These are phyloP conservation scores for Polyporus arcularius DNA, from an alignment of 768 basidiomycete genomes.

Conservation along the genomic window DNA sequence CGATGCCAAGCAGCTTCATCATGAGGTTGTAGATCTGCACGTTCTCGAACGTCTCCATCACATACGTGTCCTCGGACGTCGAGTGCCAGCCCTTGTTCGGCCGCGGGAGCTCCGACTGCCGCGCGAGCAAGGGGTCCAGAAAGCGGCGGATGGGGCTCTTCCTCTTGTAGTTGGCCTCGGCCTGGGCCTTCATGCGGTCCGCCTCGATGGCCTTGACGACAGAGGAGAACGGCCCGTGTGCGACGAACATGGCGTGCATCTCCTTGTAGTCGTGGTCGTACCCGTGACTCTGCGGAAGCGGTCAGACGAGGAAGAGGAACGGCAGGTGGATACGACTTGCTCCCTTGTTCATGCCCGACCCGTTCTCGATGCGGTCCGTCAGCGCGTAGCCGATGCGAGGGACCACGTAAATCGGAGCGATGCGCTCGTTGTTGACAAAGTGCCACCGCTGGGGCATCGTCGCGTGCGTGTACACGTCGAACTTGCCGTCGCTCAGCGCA, in stretches of 20 bases:
- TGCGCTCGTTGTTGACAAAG: conserved; percentile 70
- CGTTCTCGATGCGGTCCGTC: conserved; percentile 62
- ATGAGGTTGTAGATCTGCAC: conserved; percentile 86
- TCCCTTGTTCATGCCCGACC: conserved; percentile 70
- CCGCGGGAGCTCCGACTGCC: conserved; percentile 25
- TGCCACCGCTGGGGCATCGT: conserved; percentile 85
- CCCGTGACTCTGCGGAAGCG: conserved; percentile 69
- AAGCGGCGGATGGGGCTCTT: conserved; percentile 12
- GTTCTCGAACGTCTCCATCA: conserved; percentile 84
- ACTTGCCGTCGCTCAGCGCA: conserved; percentile 58
- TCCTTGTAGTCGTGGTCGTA: conserved; percentile 78
- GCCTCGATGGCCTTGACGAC: conserved; percentile 62
- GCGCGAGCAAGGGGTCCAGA: conserved; percentile 18
- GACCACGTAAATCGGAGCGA: conserved; percentile 85
- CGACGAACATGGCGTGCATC: conserved; percentile 92
- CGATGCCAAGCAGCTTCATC: conserved; percentile 70
- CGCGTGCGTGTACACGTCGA: conserved; percentile 75
- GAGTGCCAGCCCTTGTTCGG: conserved; percentile 65
- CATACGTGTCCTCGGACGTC: conserved; percentile 59
- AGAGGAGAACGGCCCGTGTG: conserved; percentile 85
- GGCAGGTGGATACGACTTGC: conserved; percentile 43
- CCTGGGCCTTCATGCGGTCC: conserved; percentile 8
- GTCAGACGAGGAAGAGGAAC: background rate
- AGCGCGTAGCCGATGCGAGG: conserved; percentile 81
- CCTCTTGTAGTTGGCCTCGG: conserved; percentile 6